These are phyloP conservation scores for Stagonosporopsis rhizophila DNA, from an alignment of 2,329 filamentous ascomycete species.

Conservation along the genomic window DNA sequence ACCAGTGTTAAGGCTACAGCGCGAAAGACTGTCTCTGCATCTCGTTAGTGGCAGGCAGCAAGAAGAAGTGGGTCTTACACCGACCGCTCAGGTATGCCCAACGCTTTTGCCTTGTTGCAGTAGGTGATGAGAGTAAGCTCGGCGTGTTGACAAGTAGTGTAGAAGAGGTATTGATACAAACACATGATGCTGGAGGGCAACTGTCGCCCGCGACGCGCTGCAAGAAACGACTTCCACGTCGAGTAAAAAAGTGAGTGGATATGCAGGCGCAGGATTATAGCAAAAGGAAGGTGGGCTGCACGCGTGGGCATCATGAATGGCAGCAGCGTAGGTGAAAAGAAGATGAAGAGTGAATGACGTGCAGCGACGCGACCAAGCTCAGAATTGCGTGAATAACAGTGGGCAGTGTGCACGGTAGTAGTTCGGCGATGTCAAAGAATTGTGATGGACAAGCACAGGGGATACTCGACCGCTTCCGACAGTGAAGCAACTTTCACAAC, in stretches of 20 bases:
- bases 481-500: too few relatives aligned
- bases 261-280: background rate
- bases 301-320: background rate
- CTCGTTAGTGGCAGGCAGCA: constrained; percentile 7
- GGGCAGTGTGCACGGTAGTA: too few relatives aligned
- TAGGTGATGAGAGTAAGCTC: constrained; percentile 41
- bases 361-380: background rate
- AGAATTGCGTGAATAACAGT: too few relatives aligned
- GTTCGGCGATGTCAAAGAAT: too few relatives aligned
- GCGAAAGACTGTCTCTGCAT: constrained; percentile 27
- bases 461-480: too few relatives aligned
- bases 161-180: constrained; percentile 46
- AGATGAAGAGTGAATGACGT: background rate
- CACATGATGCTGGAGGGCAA: constrained; percentile 40
- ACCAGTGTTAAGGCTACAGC: constrained; percentile 18
- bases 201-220: constrained; percentile 15
- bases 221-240: constrained; percentile 9
- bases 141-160: constrained; percentile 41
- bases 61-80: background rate
- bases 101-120: constrained; percentile 39
- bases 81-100: constrained; percentile 30
- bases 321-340: background rate
- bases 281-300: background rate
- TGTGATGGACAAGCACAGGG: too few relatives aligned
- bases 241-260: background rate